Evolutionary conservation across 129 eudicot species (phyloP).

Genomic region (Scalesia atractyloides): DNA sequence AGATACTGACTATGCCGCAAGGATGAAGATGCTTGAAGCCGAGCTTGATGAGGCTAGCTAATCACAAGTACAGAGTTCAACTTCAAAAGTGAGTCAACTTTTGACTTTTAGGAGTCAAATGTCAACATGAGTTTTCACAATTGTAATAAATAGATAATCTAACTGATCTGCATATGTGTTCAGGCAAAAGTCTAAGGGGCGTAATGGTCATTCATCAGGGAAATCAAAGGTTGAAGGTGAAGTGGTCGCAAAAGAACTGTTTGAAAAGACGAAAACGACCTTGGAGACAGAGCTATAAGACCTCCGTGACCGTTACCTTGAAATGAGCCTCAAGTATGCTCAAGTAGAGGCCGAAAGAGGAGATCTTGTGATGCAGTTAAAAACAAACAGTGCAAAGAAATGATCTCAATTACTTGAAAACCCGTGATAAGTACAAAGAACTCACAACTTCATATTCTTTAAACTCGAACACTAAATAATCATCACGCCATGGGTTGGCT

Average conservation of each 20-base stretch:
- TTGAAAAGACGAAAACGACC: conserved; percentile 62
- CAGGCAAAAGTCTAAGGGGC: conserved; percentile 50
- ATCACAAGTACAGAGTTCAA: conserved; percentile 50
- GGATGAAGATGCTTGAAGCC: conserved; percentile 52
- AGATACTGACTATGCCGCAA: conserved; percentile 38
- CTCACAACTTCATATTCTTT: conserved; percentile 19
- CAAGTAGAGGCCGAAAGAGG: conserved; percentile 92
- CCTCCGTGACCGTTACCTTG: conserved; percentile 77
- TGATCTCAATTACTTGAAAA: conserved; percentile 43
- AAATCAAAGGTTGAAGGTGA: conserved; percentile 42
- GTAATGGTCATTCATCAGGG: conserved; percentile 39
- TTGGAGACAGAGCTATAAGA: conserved; percentile 76
- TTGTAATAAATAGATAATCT: conserved; percentile 1
- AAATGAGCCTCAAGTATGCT: conserved; percentile 94
- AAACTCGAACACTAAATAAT: conserved; percentile 21
- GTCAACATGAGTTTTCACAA: neutral
- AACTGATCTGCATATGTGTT: conserved; percentile 2
- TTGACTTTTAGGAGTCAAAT: conserved; percentile 13
- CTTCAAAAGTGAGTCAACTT: conserved; percentile 51
- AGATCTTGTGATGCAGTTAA: conserved; percentile 94
- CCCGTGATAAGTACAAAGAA: conserved; percentile 15
- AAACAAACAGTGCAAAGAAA: conserved; percentile 55
- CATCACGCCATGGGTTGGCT: neutral
- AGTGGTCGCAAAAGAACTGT: conserved; percentile 47
- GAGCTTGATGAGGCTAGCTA: conserved; percentile 63